phyloP scores from a whole-genome alignment of 1,284 basidiomycete species.

The Sporisorium scitamineum region DNA sequence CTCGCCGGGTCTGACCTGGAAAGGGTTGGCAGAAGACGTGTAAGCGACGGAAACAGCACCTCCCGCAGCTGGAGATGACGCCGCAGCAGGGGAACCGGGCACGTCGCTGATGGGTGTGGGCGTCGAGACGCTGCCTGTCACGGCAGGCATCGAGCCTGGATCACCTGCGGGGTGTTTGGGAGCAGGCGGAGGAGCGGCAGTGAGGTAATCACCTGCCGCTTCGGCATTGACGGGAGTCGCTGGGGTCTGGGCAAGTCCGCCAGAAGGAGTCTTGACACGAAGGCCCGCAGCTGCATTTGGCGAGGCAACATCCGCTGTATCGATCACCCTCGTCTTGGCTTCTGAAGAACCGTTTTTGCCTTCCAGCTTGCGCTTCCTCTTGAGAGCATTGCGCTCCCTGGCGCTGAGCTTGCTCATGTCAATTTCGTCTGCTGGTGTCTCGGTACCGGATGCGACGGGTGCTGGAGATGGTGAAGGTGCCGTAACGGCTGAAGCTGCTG shows the following conservation, averaged over 20 bases:
- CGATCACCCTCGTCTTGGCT: conserved; percentile 38
- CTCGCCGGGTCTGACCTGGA: conserved; percentile 73
- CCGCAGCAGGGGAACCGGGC: conserved; percentile 31
- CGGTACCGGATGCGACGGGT: conserved; percentile 17
- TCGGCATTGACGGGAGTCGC: conserved; percentile 33
- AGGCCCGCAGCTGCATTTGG: conserved; percentile 21
- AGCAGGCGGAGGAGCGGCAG: conserved; percentile 27
- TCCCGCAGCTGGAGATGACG: conserved; percentile 30
- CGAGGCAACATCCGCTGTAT: conserved; percentile 71
- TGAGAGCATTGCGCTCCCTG: conserved; percentile 87
- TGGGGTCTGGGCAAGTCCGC: conserved; percentile 26
- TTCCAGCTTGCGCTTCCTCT: conserved; percentile 89
- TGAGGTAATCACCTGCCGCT: conserved; percentile 30
- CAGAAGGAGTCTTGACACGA: conserved; percentile 46
- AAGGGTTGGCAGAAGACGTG: conserved; percentile 46
- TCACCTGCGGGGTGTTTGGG: conserved; percentile 48
- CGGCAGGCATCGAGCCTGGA: conserved; percentile 40
- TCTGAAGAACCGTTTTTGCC: conserved; percentile 71
- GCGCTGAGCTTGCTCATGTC: conserved; percentile 72
- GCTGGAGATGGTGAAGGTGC: conserved; percentile 32
- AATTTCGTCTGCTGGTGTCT: conserved; percentile 49
- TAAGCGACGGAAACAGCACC: conserved; percentile 40
- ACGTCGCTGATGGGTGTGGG: conserved; percentile 41
- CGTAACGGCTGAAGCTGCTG: conserved; percentile 13
- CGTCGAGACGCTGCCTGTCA: conserved; percentile 36